Evolutionary conservation across 306 rosid species (phyloP).

Genomic region (Trichosanthes cucumerina): DNA sequence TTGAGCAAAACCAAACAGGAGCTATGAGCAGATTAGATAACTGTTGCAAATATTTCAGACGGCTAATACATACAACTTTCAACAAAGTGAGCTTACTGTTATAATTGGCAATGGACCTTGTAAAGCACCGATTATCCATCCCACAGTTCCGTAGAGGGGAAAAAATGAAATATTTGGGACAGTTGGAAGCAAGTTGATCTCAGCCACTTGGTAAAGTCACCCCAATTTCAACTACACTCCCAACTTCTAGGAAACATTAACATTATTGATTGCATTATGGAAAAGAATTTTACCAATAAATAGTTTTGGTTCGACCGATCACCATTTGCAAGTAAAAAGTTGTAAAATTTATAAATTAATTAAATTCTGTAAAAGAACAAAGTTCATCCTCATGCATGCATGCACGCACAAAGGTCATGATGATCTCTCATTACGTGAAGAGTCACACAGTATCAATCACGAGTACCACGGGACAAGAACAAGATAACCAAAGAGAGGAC

Average conservation of each 20-base stretch:
- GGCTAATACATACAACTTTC: neutral
- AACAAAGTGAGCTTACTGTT: neutral
- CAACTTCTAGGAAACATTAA: neutral
- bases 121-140: neutral
- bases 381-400: neutral
- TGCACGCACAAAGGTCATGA: neutral
- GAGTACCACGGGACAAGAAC: neutral
- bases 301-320: neutral
- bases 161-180: neutral
- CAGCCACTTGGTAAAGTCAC: neutral
- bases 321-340: neutral
- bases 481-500: neutral
- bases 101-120: neutral
- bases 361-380: neutral
- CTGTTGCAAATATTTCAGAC: neutral
- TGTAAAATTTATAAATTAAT: neutral
- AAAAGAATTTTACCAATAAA: neutral
- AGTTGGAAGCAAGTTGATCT: neutral
- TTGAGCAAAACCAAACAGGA: neutral
- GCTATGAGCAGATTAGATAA: neutral
- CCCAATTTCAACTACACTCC: neutral
- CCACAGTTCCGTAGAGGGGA: neutral
- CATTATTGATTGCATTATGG: neutral
- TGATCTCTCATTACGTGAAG: conserved; percentile 1
- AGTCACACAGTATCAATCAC: neutral